Evolutionary conservation across 495 filamentous ascomycete species (phyloP).

Genomic region (Xylaria longipes): DNA sequence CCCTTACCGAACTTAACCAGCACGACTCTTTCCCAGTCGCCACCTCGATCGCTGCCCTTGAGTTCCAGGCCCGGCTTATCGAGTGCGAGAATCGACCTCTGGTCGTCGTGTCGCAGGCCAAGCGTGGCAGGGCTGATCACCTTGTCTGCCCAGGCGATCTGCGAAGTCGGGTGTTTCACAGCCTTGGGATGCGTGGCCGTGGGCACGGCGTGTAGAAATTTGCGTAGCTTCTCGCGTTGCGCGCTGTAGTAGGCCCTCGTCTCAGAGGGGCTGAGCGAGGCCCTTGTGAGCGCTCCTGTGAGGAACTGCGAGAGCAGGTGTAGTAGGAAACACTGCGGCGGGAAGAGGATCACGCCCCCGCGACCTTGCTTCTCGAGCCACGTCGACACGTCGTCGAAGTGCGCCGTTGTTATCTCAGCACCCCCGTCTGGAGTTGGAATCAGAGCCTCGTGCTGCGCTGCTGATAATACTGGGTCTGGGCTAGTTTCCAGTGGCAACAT

Average conservation of each 20-base stretch:
- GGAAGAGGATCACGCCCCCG: constrained; percentile 82
- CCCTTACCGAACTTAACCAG: constrained; percentile 68
- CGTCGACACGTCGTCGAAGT: constrained; percentile 69
- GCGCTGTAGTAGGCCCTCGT: constrained; percentile 53
- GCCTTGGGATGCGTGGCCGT: constrained; percentile 32
- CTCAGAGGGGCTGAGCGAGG: constrained; percentile 29
- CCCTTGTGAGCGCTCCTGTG: constrained; percentile 46
- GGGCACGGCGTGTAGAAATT: constrained; percentile 60
- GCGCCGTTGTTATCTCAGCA: constrained; percentile 80
- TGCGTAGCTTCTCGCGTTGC: constrained; percentile 62
- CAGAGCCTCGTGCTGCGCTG: constrained; percentile 40
- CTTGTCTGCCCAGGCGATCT: constrained; percentile 75
- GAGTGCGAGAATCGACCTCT: constrained; percentile 68
- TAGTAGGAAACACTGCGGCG: constrained; percentile 86
- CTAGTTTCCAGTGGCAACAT: constrained; percentile 73
- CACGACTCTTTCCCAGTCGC: constrained; percentile 77
- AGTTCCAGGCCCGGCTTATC: constrained; percentile 77
- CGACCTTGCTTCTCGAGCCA: constrained; percentile 70
- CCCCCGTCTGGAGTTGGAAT: constrained; percentile 80
- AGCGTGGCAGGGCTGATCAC: constrained; percentile 73
- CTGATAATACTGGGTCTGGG: constrained; percentile 44
- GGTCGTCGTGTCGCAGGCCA: constrained; percentile 60
- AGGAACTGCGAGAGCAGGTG: constrained; percentile 69
- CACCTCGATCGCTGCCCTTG: constrained; percentile 63
- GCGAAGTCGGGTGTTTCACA: constrained; percentile 42